Conservation (phyloP, 2,329 filamentous ascomycete species). For the Pyrenophora seminiperda region DNA sequence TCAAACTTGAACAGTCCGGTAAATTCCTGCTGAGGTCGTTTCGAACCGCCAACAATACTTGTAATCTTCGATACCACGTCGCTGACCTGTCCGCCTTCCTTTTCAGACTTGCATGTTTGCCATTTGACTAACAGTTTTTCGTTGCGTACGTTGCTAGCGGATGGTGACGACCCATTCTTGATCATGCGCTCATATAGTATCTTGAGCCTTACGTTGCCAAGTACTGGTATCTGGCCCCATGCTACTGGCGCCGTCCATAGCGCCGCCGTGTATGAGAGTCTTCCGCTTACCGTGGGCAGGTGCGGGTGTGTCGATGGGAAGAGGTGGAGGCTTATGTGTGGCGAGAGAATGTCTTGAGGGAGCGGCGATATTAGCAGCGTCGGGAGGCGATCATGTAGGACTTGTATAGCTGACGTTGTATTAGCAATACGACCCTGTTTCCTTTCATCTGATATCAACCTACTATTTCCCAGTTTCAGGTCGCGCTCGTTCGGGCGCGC, state of each 20-base stretch:
- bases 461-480: constrained; percentile 67
- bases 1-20: constrained; percentile 93
- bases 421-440: constrained; percentile 7
- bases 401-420: constrained; percentile 58
- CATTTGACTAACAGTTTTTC: constrained; percentile 92
- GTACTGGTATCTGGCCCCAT: constrained; percentile 89
- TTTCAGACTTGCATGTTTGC: constrained; percentile 68
- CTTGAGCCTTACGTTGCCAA: constrained; percentile 86
- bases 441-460: constrained; percentile 17
- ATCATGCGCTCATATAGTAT: constrained; percentile 91
- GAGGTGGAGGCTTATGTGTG: constrained; percentile 65
- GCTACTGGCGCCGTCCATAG: constrained; percentile 95
- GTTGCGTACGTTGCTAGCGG: constrained; percentile 52
- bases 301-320: constrained; percentile 80
- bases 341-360: constrained; percentile 66
- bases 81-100: constrained; percentile 51
- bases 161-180: constrained; percentile 54
- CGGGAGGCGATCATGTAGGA: constrained; percentile 66
- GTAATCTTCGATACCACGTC: constrained; percentile 61
- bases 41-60: constrained; percentile 60
- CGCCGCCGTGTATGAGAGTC: constrained; percentile 88
- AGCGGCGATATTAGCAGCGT: constrained; percentile 65
- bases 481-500: constrained; percentile 64
- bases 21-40: constrained; percentile 67
- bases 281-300: constrained; percentile 88